A percentile compares a stretch with the other conserved stretches of the same genome.
phyloP scores from a whole-genome alignment of 2,329 filamentous ascomycete species.

The Cladosporium sp. region DNA sequence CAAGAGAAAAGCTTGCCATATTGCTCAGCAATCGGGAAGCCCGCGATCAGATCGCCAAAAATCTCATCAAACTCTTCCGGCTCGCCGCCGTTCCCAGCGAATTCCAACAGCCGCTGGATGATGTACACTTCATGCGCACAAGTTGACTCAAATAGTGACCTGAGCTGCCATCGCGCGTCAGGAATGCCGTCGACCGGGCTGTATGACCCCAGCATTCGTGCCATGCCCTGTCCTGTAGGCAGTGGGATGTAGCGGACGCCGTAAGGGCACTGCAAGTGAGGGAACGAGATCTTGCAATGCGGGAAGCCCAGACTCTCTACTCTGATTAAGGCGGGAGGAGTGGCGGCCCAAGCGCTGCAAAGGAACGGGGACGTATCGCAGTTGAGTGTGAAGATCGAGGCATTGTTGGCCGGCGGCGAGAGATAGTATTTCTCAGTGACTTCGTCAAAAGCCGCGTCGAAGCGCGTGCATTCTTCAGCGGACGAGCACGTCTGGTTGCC shows the following conservation, averaged over 20 bases:
- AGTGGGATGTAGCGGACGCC: conserved; percentile 5
- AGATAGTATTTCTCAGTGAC: neutral
- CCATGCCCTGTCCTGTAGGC: neutral
- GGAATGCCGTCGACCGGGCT: conserved; percentile 1
- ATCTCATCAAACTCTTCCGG: conserved; percentile 2
- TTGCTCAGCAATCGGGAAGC: neutral
- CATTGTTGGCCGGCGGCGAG: conserved; percentile 3
- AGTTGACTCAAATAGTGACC: conserved; percentile 7
- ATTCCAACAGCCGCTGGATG: conserved; percentile 1
- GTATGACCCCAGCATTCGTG: conserved; percentile 5
- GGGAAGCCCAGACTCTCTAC: conserved; percentile 1
- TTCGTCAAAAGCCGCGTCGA: conserved; percentile 5
- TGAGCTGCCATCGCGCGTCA: conserved; percentile 5
- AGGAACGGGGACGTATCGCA: conserved; percentile 8
- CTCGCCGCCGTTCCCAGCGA: conserved; percentile 2
- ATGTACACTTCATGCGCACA: conserved; percentile 6
- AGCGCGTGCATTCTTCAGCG: neutral
- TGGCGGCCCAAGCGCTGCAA: neutral
- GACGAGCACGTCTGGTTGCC: neutral
- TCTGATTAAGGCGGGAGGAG: neutral
- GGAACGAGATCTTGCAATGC: neutral
- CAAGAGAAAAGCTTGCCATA: conserved; percentile 1
- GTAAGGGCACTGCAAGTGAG: neutral
- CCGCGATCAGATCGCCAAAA: neutral
- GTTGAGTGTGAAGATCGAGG: conserved; percentile 5